Percentiles rank a stretch among this genome's conserved stretches.
phyloP scores from a whole-genome alignment of 768 basidiomycete genomes.

The Clathrus columnatus region DNA sequence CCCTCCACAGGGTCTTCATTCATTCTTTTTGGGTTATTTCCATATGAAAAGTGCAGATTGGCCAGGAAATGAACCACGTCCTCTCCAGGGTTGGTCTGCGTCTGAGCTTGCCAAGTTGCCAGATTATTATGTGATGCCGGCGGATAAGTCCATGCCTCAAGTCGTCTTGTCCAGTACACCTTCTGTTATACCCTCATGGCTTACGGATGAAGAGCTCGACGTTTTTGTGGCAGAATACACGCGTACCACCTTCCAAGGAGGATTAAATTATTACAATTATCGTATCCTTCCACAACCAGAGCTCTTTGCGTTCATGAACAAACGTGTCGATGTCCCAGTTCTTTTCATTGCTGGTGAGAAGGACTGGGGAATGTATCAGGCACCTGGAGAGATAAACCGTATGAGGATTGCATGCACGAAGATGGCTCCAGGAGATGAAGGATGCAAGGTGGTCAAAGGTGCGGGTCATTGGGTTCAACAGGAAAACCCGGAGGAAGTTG shows the following conservation, averaged over 20 bases:
- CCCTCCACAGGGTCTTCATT: conserved; percentile 34
- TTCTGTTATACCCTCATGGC: conserved; percentile 32
- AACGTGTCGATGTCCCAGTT: conserved; percentile 40
- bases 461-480: conserved; percentile 64
- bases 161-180: conserved; percentile 30
- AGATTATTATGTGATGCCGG: conserved; percentile 54
- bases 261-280: conserved; percentile 47
- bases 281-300: conserved; percentile 31
- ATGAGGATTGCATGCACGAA: conserved; percentile 28
- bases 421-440: conserved; percentile 29
- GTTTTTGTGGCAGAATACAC: conserved; percentile 43
- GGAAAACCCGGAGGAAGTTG: conserved; percentile 38
- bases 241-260: conserved; percentile 56
- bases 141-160: conserved; percentile 44
- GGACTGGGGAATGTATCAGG: conserved; percentile 58
- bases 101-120: conserved; percentile 36
- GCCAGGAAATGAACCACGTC: conserved; percentile 32
- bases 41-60: conserved; percentile 54
- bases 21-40: conserved; percentile 46
- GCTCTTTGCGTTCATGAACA: conserved; percentile 36
- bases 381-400: conserved; percentile 36
- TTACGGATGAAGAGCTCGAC: conserved; percentile 37
- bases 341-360: conserved; percentile 47
- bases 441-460: conserved; percentile 43
- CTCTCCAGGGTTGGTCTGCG: conserved; percentile 26